These are phyloP conservation scores for Paramecium primaurelia DNA, from an alignment of 73 alveolate genomes.

Conservation along the genomic window DNA sequence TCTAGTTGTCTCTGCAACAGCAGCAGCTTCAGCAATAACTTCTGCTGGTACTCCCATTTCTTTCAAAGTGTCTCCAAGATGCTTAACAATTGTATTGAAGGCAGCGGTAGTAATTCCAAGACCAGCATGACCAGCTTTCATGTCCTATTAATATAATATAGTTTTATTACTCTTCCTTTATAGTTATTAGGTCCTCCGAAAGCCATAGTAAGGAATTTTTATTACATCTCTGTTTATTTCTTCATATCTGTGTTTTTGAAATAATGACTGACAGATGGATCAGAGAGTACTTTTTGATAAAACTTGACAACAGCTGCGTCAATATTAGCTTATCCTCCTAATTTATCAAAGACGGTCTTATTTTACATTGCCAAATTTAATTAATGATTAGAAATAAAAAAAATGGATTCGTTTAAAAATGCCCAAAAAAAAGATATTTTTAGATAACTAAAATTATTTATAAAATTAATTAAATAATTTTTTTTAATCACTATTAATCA, in stretches of 20 bases:
- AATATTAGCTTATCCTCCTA: conserved; percentile 70
- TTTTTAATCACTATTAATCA: neutral
- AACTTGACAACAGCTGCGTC: conserved; percentile 68
- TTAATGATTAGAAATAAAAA: neutral
- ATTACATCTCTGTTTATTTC: conserved; percentile 50
- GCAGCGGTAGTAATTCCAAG: conserved; percentile 63
- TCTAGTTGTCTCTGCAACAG: conserved; percentile 47
- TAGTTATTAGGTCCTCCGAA: conserved; percentile 72
- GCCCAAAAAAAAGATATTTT: neutral
- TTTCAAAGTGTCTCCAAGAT: conserved; percentile 60
- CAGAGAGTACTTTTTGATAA: conserved; percentile 66
- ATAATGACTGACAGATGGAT: conserved; percentile 68
- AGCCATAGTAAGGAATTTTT: conserved; percentile 65
- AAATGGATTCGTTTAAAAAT: neutral
- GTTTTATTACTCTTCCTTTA: neutral
- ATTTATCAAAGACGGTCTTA: conserved; percentile 68
- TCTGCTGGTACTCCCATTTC: conserved; percentile 71
- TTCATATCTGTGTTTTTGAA: conserved; percentile 70
- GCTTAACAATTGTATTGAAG: conserved; percentile 61
- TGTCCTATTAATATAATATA: neutral
- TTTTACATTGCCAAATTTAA: conserved; percentile 28
- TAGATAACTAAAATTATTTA: conserved; percentile 7
- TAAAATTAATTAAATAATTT: neutral
- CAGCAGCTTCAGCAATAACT: conserved; percentile 64
- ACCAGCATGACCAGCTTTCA: conserved; percentile 72